Evolutionary conservation across 2,329 filamentous ascomycete species (phyloP), one percentile per base, ranked within the genome.

Genomic region (Aspergillus versicolor): DNA sequence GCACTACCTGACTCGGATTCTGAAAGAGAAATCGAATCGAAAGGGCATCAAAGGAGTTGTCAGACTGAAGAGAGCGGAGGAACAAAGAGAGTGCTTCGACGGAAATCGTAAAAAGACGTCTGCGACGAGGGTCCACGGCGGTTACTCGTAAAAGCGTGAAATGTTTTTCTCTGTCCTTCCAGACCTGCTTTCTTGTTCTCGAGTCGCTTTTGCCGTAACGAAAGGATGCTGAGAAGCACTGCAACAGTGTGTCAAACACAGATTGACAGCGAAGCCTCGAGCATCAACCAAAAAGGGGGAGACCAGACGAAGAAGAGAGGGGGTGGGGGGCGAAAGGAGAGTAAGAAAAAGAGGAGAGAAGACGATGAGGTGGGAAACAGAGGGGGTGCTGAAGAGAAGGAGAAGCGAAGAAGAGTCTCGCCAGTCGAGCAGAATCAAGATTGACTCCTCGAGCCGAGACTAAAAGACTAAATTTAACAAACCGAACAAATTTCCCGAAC

Each of bases 241-340:
- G 71, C 72, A 70, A 69, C 67, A 72, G 74, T 76, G 74, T 77
- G 73, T 77, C 75, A 76, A 76, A 77, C 75, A 77, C 75, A 73
- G 63, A 70, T 51, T 50, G 44, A 71, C 68, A 67, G 66, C 70
- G 57, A 62, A 56, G 40, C 63, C 67, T 64, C 60, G 64, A 64
- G 60, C 63, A 66, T 65, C 63, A 69, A 67, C 63, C 63, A 69
- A 61, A 60, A 52, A 56, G 58, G 54, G 58, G 56, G 43, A 48
- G 52, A 60, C 59, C 55, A 52, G 52, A 60, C 51, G 52, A 52
- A 53, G 42, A 30, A 32, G 61, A 58, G 59, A 63, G 62, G 47
- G 60, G 61, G 42, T 4, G 13, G 7, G 34, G 30, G 24, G 17
- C 22, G 24, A 47, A 52, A 57, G 50, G 50, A 54, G 32, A 50